These are phyloP conservation scores for Boletus rufocinnamomeus DNA, from an alignment of 768 basidiomycete species.

Conservation along the genomic window DNA sequence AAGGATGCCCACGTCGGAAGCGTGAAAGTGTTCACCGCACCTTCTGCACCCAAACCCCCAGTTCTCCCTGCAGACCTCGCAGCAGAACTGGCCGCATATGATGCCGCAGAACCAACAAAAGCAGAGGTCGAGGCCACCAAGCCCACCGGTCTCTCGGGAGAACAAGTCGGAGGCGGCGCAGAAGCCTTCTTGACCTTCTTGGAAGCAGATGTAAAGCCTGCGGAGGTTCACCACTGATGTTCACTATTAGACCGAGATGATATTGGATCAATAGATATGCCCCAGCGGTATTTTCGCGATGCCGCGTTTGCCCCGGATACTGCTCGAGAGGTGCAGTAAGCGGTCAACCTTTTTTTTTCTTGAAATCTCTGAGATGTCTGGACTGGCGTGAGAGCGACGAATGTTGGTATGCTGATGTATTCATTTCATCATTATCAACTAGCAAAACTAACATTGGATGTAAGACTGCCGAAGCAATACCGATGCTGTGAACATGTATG, in stretches of 20 bases:
- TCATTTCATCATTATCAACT: background rate
- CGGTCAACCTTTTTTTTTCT: background rate
- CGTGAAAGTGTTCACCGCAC: slow-evolving; percentile 81
- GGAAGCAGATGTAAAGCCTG: slow-evolving; percentile 76
- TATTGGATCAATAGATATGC: slow-evolving; percentile 21
- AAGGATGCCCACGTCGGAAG: slow-evolving; percentile 87
- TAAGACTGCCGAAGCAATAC: background rate
- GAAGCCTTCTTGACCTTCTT: slow-evolving; percentile 79
- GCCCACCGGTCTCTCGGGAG: slow-evolving; percentile 16
- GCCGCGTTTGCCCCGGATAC: background rate
- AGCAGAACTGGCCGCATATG: slow-evolving; percentile 85
- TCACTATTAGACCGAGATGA: slow-evolving; percentile 14
- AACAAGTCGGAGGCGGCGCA: slow-evolving; percentile 47
- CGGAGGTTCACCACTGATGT: slow-evolving; percentile 55
- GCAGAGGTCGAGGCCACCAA: slow-evolving; percentile 45
- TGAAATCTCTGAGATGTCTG: background rate
- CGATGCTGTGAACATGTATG: background rate
- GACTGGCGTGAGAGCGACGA: background rate
- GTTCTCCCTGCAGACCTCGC: slow-evolving; percentile 82
- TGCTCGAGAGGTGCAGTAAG: background rate
- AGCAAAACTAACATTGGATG: background rate
- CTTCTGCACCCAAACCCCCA: slow-evolving; percentile 73
- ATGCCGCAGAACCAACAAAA: slow-evolving; percentile 69
- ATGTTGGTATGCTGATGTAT: background rate
- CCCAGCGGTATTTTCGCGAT: background rate